A percentile compares a stretch with the other conserved stretches of the same genome.
phyloP scores from a whole-genome alignment of 176 grass and related monocot genomes.

The Zea luxurians region DNA sequence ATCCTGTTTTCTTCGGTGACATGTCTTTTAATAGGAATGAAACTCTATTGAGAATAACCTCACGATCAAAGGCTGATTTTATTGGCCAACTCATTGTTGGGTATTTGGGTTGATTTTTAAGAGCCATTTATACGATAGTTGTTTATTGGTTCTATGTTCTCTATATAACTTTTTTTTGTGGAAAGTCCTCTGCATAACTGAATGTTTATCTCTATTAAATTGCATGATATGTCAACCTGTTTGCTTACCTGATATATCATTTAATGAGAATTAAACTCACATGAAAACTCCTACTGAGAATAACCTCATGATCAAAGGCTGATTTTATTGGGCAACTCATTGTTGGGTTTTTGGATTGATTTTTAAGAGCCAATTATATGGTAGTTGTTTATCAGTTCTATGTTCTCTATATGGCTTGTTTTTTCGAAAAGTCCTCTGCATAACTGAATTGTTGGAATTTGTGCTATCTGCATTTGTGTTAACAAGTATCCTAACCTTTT shows the following conservation, averaged over 20 bases:
- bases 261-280: too few species aligned
- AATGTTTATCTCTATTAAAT: too few species aligned
- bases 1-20: too few species aligned
- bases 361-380: background rate
- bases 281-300: too few species aligned
- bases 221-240: too few species aligned
- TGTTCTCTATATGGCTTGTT: background rate
- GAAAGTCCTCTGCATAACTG: too few species aligned
- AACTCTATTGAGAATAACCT: too few species aligned
- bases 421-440: background rate
- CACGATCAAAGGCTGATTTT: conserved; percentile 12
- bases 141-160: background rate
- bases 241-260: too few species aligned
- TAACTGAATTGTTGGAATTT: background rate
- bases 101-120: background rate
- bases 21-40: too few species aligned
- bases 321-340: conserved; percentile 2
- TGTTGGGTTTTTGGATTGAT: background rate
- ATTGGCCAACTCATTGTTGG: background rate
- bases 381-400: too few species aligned
- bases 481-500: too few species aligned
- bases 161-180: background rate
- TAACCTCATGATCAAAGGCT: background rate
- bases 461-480: too few species aligned
- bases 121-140: background rate